These are phyloP conservation scores for Arabidopsis lyrata DNA, from an alignment of 441 rosid species.

Conservation along the genomic window DNA sequence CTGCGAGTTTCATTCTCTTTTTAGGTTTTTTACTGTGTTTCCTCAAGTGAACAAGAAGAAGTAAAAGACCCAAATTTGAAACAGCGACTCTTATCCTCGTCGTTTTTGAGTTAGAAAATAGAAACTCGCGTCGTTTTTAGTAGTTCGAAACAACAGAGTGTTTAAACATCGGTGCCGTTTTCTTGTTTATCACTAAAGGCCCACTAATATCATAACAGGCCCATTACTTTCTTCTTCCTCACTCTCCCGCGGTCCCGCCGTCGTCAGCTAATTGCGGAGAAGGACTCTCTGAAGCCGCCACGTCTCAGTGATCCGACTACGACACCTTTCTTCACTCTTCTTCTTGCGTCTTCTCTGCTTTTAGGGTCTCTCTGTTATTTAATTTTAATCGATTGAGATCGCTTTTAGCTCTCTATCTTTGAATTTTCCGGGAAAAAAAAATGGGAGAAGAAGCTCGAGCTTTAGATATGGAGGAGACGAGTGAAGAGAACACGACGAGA, in stretches of 20 bases:
- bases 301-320: slow-evolving; percentile 31
- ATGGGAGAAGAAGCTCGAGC: slow-evolving; percentile 47
- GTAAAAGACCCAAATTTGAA: slow-evolving; percentile 26
- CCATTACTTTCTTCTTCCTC: slow-evolving; percentile 21
- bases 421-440: not conserved
- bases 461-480: slow-evolving; percentile 23
- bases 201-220: slow-evolving; percentile 25
- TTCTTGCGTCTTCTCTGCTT: not conserved
- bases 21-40: slow-evolving; percentile 19
- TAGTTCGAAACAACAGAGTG: not conserved
- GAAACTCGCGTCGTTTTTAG: slow-evolving; percentile 25
- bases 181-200: not conserved
- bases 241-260: slow-evolving; percentile 43
- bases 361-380: not conserved
- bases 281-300: slow-evolving; percentile 31
- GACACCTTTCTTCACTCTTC: slow-evolving; percentile 21
- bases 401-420: slow-evolving; percentile 7
- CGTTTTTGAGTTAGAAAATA: slow-evolving; percentile 19
- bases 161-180: slow-evolving; percentile 20
- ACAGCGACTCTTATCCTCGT: slow-evolving; percentile 17
- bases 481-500: slow-evolving; percentile 35
- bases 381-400: not conserved
- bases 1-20: slow-evolving; percentile 79
- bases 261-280: slow-evolving; percentile 36
- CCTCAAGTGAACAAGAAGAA: slow-evolving; percentile 24